These are phyloP conservation scores for Murraya koenigii DNA, from an alignment of 345 rosid species.

Conservation along the genomic window DNA sequence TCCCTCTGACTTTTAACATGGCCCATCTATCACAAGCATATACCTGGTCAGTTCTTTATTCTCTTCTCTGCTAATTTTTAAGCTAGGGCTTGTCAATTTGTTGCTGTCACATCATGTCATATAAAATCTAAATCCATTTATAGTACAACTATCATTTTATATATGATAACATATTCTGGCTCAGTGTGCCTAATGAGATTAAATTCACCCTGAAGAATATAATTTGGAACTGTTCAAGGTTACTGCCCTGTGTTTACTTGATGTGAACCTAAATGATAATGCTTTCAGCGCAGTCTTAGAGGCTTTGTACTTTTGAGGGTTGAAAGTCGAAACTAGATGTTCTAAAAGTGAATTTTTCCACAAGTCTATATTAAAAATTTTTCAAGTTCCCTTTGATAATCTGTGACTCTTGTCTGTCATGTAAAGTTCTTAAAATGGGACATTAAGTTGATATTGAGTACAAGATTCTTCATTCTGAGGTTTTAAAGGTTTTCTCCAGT, in stretches of 20 bases:
- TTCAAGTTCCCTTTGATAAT: not conserved
- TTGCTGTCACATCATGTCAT: not conserved
- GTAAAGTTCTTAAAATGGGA: not conserved
- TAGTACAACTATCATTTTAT: not conserved
- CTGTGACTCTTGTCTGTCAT: not conserved
- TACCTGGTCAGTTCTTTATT: not conserved
- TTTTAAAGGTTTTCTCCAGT: not conserved
- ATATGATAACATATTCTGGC: not conserved
- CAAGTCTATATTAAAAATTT: not conserved
- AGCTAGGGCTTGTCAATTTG: not conserved
- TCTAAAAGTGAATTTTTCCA: not conserved
- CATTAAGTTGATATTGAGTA: not conserved
- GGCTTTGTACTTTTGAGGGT: not conserved
- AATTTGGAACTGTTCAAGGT: not conserved
- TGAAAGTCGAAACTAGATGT: not conserved
- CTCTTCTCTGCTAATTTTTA: not conserved
- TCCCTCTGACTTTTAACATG: not conserved
- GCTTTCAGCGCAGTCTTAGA: not conserved
- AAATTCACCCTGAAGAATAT: not conserved
- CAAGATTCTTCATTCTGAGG: not conserved
- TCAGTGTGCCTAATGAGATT: not conserved
- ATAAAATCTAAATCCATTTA: not conserved
- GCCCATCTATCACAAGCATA: not conserved
- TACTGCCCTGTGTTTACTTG: not conserved
- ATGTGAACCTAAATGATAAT: not conserved